Base-by-base conservation (phyloP, 495 filamentous ascomycete genomes). In the Elaphomyces granulatus region DNA sequence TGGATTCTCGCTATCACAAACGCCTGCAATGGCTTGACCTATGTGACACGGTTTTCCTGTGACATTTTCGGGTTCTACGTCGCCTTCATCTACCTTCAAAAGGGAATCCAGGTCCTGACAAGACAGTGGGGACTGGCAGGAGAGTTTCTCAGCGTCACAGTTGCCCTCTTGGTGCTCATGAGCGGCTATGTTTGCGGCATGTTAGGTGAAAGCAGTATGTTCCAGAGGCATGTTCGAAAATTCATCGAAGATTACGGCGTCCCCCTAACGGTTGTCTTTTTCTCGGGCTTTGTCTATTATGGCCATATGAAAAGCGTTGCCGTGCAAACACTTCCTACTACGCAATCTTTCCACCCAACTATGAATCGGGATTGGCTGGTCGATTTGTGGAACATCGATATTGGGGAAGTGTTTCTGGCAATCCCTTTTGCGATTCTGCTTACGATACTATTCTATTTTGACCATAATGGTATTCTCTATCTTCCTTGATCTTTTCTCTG, bases 21-120 rank as follows among this genome's bases (percentile, higher is more conserved):
- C 50, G 68, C 78, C 8, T 87, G 83, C 57, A 85, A 90, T 55
- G 81, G 67, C 38, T 60, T 90, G 2, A 77, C 71, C 47, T 87
- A 83, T 53, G 83, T 90, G 16, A 88, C 83, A 8, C 71, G 81
- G 8, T 90, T 90, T 51, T 81, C 81, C 31, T 87, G 83, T 52
- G 83, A 90, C 50, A 85, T 83, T 46, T 88, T 90, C 50, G 83
- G 83, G 3, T 87, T 87, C 54, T 90, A 90, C 53, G 83, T 90
- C 32, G 83, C 81, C 35, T 82, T 80, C 52, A 83, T 87, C 53
- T 90, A 90, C 51, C 65, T 90, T 10, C 81, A 87, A 45, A 88
- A 87, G 53, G 83, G 83, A 4, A 74, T 87, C 41, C 82, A 87
- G 51, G 79, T 87, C 20, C 63, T 90, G 1, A 76, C 77, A 41